Base-by-base conservation (phyloP, 148 eudicot genomes). In the Camellia granthamiana region DNA sequence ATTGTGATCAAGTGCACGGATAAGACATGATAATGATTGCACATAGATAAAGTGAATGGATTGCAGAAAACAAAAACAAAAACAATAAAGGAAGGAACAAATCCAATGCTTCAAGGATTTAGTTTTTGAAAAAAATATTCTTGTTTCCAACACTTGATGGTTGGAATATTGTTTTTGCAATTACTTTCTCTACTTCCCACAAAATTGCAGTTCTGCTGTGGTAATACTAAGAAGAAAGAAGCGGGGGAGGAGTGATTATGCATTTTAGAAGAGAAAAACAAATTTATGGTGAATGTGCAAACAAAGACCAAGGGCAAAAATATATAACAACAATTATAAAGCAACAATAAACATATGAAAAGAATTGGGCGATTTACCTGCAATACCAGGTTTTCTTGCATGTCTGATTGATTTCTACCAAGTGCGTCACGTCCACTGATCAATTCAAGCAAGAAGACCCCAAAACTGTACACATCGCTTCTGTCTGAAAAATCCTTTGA, bases 401-500 rank as follows among this genome's bases (percentile, higher is more conserved):
- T 23, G 38, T 44, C 58, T 11, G 56, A 61, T 44, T 61, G 56
- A 62, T 61, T 76, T 18, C 41, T 19, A 54, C 74, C 52, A 42
- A 68, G 18, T 30, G 74, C 81, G 69, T 69, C 75, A 69, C 65
- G 67, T 78, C 81, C 81, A 58, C 81, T 69, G 74, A 78, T 78
- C 81, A 78, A 68, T 19, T 78, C 81, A 66, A 78, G 81, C 66
- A 78, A 78, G 61, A 78, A 78, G 42, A 78, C 65, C 3, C 81
- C 81, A 58, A 67, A 78, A 78, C 81, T 78, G 67, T 69, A 78
- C 16, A 78, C 74, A 15, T 78, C 81, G n/a, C 75, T 68, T 69
- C 64, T 56, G 49, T 78, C 81, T 56, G 75, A 52, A 69, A 68
- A 78, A 7, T 69, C 56, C 18, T 78, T 47, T 44, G 14, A 56